Percentiles rank a stretch among this genome's conserved stretches.
These are phyloP conservation scores for Raphanus raphanistrum DNA, from an alignment of 345 rosid species.

Conservation along the genomic window DNA sequence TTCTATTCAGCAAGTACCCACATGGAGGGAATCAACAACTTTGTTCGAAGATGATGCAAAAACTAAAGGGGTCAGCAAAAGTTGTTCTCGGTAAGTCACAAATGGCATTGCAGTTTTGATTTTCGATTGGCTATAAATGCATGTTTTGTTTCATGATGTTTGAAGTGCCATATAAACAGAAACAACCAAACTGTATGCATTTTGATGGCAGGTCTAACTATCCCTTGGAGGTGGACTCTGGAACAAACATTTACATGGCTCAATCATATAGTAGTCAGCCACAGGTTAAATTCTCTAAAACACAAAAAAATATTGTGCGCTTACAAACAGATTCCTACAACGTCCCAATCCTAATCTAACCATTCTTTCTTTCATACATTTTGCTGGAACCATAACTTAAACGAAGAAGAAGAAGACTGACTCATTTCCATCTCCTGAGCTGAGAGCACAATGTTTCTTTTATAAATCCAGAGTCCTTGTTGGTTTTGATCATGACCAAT, in stretches of 20 bases:
- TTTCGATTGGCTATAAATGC: too few relatives aligned
- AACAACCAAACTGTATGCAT: neutral
- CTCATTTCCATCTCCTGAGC: constrained; percentile 7
- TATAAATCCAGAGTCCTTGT: neutral
- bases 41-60: too few relatives aligned
- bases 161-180: too few relatives aligned
- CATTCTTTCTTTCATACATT: constrained; percentile 23
- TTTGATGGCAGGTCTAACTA: constrained; percentile 22
- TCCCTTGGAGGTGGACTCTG: neutral
- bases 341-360: constrained; percentile 11
- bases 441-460: neutral
- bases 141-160: too few relatives aligned
- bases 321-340: constrained; percentile 22
- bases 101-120: too few relatives aligned
- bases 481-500: neutral
- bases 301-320: constrained; percentile 8
- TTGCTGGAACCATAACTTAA: constrained; percentile 10
- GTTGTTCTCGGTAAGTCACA: too few relatives aligned
- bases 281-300: constrained; percentile 34
- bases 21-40: too few relatives aligned
- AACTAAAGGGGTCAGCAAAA: too few relatives aligned
- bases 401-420: neutral
- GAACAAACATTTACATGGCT: constrained; percentile 23
- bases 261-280: constrained; percentile 13
- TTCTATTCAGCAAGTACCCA: too few relatives aligned